Conservation (phyloP, 164 flowering plant species). For the Nymphaea colorata region DNA sequence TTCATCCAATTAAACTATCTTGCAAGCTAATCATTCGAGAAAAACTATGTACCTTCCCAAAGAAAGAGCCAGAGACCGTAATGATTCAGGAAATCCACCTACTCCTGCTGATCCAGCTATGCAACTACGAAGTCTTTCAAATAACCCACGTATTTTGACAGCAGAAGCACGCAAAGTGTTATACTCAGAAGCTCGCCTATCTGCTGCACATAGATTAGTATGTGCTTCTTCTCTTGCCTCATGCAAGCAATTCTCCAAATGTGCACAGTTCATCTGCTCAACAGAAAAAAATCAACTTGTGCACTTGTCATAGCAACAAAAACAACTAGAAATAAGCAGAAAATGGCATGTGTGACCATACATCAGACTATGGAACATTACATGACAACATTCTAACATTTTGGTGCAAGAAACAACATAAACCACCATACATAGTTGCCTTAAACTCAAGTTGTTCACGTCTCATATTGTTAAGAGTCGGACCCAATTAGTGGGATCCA, state of each 20-base stretch:
- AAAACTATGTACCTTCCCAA: conserved; percentile 43
- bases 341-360: neutral
- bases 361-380: neutral
- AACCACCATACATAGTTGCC: too few relatives aligned
- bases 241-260: conserved; percentile 92
- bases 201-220: conserved; percentile 94
- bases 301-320: neutral
- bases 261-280: conserved; percentile 96
- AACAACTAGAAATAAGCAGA: neutral
- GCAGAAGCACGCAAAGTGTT: conserved; percentile 80
- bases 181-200: conserved; percentile 83
- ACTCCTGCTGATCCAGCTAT: conserved; percentile 53
- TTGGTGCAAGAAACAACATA: neutral
- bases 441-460: too few relatives aligned
- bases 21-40: too few relatives aligned
- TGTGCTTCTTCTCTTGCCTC: conserved; percentile 99
- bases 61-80: conserved; percentile 74
- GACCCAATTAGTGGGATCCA: too few relatives aligned
- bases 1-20: too few relatives aligned
- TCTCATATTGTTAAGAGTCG: too few relatives aligned
- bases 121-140: conserved; percentile 67
- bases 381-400: neutral
- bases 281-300: conserved; percentile 3
- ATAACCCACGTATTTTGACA: conserved; percentile 77
- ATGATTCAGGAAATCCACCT: conserved; percentile 58